Conservation (phyloP, 495 filamentous ascomycete genomes). For the Chaetomidium leptoderma region DNA sequence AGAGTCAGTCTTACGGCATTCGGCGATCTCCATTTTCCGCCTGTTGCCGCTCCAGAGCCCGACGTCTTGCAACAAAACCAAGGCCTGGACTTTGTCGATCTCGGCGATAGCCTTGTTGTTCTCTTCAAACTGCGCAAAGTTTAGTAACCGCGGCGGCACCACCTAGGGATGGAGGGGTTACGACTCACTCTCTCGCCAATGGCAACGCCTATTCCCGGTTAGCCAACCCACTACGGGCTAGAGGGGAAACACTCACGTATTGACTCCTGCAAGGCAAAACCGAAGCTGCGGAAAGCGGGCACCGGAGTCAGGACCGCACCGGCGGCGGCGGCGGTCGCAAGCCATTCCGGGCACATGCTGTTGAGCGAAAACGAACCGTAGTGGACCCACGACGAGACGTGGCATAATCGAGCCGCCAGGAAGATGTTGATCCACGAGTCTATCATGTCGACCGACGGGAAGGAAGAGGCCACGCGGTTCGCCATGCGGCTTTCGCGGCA, state of each 20-base stretch:
- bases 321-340: conserved; percentile 51
- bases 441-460: conserved; percentile 56
- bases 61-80: conserved; percentile 52
- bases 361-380: conserved; percentile 51
- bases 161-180: not conserved
- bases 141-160: not conserved
- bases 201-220: conserved; percentile 26
- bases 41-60: conserved; percentile 65
- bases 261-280: conserved; percentile 59
- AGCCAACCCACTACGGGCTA: conserved; percentile 1
- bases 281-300: conserved; percentile 56
- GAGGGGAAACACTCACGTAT: conserved; percentile 36
- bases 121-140: conserved; percentile 45
- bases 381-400: conserved; percentile 55
- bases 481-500: conserved; percentile 43
- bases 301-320: conserved; percentile 54
- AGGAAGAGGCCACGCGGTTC: conserved; percentile 51
- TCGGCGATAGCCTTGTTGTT: conserved; percentile 55
- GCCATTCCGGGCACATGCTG: conserved; percentile 51
- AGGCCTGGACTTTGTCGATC: conserved; percentile 52
- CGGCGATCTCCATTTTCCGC: conserved; percentile 64
- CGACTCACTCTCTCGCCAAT: conserved; percentile 40
- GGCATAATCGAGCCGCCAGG: conserved; percentile 47
- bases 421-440: conserved; percentile 60
- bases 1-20: conserved; percentile 43